Percentiles rank a stretch among this genome's conserved stretches.
phyloP scores from a whole-genome alignment of 768 basidiomycete species.

The Trametes gibbosa region DNA sequence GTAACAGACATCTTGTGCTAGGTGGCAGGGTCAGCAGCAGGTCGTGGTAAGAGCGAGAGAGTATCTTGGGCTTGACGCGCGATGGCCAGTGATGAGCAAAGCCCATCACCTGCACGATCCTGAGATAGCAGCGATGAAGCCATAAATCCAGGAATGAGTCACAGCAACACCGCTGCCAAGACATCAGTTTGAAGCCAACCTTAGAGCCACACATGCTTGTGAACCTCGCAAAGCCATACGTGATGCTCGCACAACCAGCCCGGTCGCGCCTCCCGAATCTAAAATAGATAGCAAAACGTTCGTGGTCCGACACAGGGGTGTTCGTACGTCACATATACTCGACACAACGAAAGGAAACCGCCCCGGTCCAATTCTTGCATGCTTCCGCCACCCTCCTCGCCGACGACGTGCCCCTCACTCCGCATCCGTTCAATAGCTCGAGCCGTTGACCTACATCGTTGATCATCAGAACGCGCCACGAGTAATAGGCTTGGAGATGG shows the following conservation, averaged over 20 bases:
- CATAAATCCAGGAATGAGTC: background rate
- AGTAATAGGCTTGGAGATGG: no score
- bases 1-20: constrained; percentile 1
- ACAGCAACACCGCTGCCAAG: background rate
- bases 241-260: no score
- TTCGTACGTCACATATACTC: constrained; percentile 17
- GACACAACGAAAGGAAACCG: constrained; percentile 8
- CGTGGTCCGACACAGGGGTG: constrained; percentile 1
- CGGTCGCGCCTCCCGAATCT: background rate
- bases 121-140: constrained; percentile 3
- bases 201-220: no score
- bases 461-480: background rate
- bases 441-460: constrained; percentile 23
- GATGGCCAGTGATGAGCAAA: no score
- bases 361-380: constrained; percentile 5
- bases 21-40: background rate
- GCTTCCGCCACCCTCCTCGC: constrained; percentile 6
- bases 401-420: background rate
- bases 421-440: constrained; percentile 21
- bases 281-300: constrained; percentile 10
- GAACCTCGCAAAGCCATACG: no score
- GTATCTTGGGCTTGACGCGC: no score
- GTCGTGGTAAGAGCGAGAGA: background rate
- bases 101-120: background rate
- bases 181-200: background rate